Evolutionary conservation across 2,329 filamentous ascomycete species (phyloP).

Genomic region (Cordyceps javanica): DNA sequence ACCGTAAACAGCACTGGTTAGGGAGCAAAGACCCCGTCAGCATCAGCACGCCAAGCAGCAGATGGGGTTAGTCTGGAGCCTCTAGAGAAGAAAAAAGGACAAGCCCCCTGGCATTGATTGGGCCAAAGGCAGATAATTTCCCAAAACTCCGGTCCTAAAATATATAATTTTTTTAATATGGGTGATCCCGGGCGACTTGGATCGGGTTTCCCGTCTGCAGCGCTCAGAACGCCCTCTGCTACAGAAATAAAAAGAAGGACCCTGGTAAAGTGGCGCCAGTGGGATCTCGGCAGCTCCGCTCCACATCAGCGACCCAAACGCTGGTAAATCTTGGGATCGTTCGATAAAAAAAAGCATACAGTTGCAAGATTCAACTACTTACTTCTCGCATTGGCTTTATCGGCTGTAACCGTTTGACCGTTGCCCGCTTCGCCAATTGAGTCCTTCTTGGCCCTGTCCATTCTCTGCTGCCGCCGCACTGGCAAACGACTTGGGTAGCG

Average conservation of each 20-base stretch:
- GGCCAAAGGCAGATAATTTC: background rate
- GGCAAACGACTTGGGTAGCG: too few species aligned
- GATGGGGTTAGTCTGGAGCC: background rate
- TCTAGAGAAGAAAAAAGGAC: too few species aligned
- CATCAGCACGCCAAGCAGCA: background rate
- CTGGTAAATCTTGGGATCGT: too few species aligned
- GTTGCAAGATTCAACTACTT: background rate
- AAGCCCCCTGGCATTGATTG: background rate
- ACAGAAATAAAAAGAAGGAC: background rate
- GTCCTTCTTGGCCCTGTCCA: too few species aligned
- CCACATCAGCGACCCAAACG: background rate
- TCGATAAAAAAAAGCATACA: too few species aligned
- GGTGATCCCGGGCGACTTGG: background rate
- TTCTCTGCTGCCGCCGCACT: too few species aligned
- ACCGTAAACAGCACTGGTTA: background rate
- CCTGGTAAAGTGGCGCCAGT: background rate
- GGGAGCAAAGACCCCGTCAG: background rate
- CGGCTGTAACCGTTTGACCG: too few species aligned
- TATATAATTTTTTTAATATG: background rate
- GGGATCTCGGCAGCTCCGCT: slow-evolving; percentile 1
- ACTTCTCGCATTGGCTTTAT: background rate
- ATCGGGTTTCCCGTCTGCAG: background rate
- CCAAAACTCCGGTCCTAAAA: background rate
- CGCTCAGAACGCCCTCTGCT: background rate
- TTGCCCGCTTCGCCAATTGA: too few species aligned